These are phyloP conservation scores for Wickerhamiella domercqiae DNA, from an alignment of 805 yeast species.

Conservation along the genomic window DNA sequence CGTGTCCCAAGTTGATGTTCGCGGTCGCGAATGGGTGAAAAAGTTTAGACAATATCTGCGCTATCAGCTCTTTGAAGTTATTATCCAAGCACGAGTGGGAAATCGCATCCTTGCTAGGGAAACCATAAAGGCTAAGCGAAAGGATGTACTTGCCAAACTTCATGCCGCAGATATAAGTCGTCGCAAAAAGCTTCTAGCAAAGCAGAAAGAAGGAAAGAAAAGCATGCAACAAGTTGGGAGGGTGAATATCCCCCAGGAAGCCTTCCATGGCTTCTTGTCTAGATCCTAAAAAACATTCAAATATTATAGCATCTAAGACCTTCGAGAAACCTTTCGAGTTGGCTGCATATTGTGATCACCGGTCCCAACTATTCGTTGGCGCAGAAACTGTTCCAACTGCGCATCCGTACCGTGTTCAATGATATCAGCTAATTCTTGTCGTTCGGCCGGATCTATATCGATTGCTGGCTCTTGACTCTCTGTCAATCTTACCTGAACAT, in stretches of 20 bases:
- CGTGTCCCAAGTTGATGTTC: slow-evolving; percentile 50
- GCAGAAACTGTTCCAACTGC: slow-evolving; percentile 51
- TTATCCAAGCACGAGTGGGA: slow-evolving; percentile 78
- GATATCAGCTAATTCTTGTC: slow-evolving; percentile 52
- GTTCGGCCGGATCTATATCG: slow-evolving; percentile 37
- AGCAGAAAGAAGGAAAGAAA: slow-evolving; percentile 90
- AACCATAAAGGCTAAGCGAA: slow-evolving; percentile 82
- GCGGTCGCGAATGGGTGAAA: slow-evolving; percentile 71
- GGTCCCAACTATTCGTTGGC: slow-evolving; percentile 38
- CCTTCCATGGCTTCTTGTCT: slow-evolving; percentile 68
- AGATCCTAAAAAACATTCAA: too few species aligned
- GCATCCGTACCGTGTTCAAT: slow-evolving; percentile 69
- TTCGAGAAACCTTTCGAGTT: too few species aligned
- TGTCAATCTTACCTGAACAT: slow-evolving; percentile 12
- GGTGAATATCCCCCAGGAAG: slow-evolving; percentile 65
- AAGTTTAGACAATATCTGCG: slow-evolving; percentile 65
- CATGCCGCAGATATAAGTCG: slow-evolving; percentile 91
- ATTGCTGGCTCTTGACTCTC: slow-evolving; percentile 17
- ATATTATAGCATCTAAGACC: too few species aligned
- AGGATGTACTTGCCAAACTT: slow-evolving; percentile 83
- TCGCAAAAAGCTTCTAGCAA: slow-evolving; percentile 69
- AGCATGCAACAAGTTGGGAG: slow-evolving; percentile 65
- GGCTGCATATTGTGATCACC: background rate
- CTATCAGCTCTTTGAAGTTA: slow-evolving; percentile 80
- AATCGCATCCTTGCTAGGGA: slow-evolving; percentile 75